phyloP scores from a whole-genome alignment of 495 filamentous ascomycete species.

The Thozetella sp. region DNA sequence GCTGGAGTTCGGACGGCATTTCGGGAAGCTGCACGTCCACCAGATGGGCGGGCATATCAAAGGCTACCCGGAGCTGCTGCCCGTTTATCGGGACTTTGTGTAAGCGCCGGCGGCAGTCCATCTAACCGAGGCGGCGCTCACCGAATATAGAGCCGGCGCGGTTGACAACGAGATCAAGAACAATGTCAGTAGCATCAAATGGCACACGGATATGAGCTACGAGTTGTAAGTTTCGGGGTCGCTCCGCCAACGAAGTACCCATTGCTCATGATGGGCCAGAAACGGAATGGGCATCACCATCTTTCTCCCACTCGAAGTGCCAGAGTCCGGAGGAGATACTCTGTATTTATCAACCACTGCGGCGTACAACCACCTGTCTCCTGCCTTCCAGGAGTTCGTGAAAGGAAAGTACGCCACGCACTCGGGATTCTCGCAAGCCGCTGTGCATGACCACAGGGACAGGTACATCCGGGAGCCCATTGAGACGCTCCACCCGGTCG shows the following conservation, averaged over 20 bases:
- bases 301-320: background rate
- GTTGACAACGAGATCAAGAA: conserved; percentile 1
- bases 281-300: background rate
- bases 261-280: background rate
- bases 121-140: too few species aligned
- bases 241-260: conserved; percentile 37
- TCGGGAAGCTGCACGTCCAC: conserved; percentile 64
- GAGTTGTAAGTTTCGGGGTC: conserved; percentile 61
- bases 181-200: conserved; percentile 23
- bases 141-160: background rate
- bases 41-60: conserved; percentile 15
- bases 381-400: conserved; percentile 48
- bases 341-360: background rate
- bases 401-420: conserved; percentile 44
- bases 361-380: conserved; percentile 25
- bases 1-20: conserved; percentile 55
- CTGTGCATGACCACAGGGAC: background rate
- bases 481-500: background rate
- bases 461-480: background rate
- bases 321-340: background rate
- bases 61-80: conserved; percentile 58
- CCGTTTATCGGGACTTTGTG: conserved; percentile 47
- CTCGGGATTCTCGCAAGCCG: background rate
- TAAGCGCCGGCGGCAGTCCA: background rate
- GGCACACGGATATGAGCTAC: conserved; percentile 65